These are phyloP conservation scores for Suaeda aralocaspica DNA, from an alignment of 148 eudicot species.

Conservation along the genomic window DNA sequence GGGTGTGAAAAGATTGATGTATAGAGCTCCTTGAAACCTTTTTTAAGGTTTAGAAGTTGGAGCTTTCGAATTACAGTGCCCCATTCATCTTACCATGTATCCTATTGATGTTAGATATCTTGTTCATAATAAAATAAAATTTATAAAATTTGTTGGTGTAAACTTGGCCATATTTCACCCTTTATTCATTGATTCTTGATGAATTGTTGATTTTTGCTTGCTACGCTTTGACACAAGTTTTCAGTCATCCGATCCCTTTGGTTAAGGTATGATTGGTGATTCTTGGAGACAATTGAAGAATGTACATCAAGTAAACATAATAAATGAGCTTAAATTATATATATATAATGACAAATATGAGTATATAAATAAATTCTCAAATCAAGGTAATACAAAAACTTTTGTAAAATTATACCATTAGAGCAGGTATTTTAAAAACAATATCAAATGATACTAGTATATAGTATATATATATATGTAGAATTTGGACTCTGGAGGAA, in stretches of 20 bases:
- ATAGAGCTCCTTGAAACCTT: slow-evolving; percentile 11
- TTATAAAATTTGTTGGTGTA: neutral
- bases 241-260: too few species aligned
- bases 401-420: too few species aligned
- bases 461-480: too few species aligned
- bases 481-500: neutral
- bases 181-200: too few species aligned
- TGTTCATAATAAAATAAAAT: neutral
- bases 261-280: too few species aligned
- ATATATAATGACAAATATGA: too few species aligned
- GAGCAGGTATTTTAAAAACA: neutral
- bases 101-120: neutral
- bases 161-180: neutral
- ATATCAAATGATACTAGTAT: neutral
- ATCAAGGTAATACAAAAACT: too few species aligned
- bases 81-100: neutral
- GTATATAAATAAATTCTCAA: too few species aligned
- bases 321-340: neutral
- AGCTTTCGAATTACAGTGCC: slow-evolving; percentile 6
- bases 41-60: neutral
- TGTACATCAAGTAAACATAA: too few species aligned
- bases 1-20: slow-evolving; percentile 18
- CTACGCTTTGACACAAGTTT: too few species aligned
- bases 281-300: too few species aligned
- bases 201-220: too few species aligned